Evolutionary conservation across 768 basidiomycete genomes (phyloP).

Genomic region (Lactarius akahatsu): DNA sequence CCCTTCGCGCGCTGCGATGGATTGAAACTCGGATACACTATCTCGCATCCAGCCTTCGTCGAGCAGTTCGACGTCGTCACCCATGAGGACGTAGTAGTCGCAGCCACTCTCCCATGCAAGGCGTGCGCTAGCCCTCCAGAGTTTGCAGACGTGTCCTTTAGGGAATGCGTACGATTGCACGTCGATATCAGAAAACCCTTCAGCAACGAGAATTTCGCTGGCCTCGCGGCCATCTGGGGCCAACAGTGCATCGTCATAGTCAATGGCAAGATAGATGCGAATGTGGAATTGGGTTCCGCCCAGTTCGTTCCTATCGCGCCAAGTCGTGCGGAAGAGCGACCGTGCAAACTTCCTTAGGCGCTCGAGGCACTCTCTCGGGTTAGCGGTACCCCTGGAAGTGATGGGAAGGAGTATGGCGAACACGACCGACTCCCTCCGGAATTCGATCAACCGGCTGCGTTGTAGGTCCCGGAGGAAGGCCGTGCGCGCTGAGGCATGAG

Average conservation of each 20-base stretch:
- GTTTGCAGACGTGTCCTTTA: slow-evolving; percentile 48
- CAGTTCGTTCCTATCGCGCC: slow-evolving; percentile 40
- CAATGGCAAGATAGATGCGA: slow-evolving; percentile 53
- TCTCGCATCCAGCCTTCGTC: slow-evolving; percentile 55
- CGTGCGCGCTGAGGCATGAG: slow-evolving; percentile 18
- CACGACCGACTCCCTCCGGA: slow-evolving; percentile 37
- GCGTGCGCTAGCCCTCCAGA: slow-evolving; percentile 53
- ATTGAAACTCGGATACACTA: slow-evolving; percentile 41
- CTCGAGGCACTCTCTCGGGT: slow-evolving; percentile 42
- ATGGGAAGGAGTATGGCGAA: slow-evolving; percentile 60
- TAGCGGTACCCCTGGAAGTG: slow-evolving; percentile 47
- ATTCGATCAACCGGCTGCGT: slow-evolving; percentile 42
- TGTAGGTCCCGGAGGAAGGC: slow-evolving; percentile 33
- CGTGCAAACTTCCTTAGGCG: slow-evolving; percentile 44
- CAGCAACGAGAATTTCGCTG: slow-evolving; percentile 38
- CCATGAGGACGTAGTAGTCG: slow-evolving; percentile 53
- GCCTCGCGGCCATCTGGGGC: slow-evolving; percentile 37
- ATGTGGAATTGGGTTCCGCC: slow-evolving; percentile 39
- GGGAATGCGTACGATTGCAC: slow-evolving; percentile 43
- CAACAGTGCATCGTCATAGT: slow-evolving; percentile 48
- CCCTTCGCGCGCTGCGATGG: slow-evolving; percentile 34
- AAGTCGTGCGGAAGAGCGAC: slow-evolving; percentile 48
- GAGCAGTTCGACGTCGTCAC: slow-evolving; percentile 52
- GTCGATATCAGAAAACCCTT: slow-evolving; percentile 41
- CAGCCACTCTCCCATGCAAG: slow-evolving; percentile 49